phyloP scores from a whole-genome alignment of 2,329 filamentous ascomycete species.

The Alternaria infectoria region DNA sequence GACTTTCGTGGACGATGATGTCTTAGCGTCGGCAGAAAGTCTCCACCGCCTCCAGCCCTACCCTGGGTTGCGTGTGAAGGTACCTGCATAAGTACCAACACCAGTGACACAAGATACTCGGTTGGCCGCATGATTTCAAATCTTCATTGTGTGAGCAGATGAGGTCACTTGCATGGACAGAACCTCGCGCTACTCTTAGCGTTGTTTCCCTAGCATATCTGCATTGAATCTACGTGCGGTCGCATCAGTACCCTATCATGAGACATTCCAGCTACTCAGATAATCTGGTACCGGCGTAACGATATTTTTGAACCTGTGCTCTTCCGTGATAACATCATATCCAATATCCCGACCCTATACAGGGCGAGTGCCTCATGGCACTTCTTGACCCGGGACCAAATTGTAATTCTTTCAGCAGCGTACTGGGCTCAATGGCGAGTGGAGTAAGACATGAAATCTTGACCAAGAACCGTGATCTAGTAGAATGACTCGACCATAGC shows the following conservation, averaged over 20 bases:
- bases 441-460: not conserved
- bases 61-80: constrained; percentile 3
- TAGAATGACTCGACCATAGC: constrained; percentile 99
- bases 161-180: not conserved
- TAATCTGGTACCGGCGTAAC: not conserved
- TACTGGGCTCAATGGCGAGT: not conserved
- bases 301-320: not conserved
- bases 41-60: constrained; percentile 44
- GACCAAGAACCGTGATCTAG: constrained; percentile 56
- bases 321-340: not conserved
- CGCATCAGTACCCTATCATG: not conserved
- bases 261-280: not conserved
- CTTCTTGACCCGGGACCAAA: not conserved
- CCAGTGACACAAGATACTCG: not conserved
- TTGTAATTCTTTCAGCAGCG: not conserved
- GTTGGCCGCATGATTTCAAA: not conserved
- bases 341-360: not conserved
- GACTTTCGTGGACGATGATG: constrained; percentile 12
- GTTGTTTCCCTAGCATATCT: not conserved
- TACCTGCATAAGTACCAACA: constrained; percentile 4
- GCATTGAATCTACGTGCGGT: not conserved
- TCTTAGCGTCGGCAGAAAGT: constrained; percentile 27
- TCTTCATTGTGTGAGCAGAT: not conserved
- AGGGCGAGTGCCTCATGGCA: not conserved
- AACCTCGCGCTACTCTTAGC: not conserved